Percentiles rank a stretch among this genome's conserved stretches.
Conservation (phyloP, 345 rosid species). For the Eucalyptus brandiana region DNA sequence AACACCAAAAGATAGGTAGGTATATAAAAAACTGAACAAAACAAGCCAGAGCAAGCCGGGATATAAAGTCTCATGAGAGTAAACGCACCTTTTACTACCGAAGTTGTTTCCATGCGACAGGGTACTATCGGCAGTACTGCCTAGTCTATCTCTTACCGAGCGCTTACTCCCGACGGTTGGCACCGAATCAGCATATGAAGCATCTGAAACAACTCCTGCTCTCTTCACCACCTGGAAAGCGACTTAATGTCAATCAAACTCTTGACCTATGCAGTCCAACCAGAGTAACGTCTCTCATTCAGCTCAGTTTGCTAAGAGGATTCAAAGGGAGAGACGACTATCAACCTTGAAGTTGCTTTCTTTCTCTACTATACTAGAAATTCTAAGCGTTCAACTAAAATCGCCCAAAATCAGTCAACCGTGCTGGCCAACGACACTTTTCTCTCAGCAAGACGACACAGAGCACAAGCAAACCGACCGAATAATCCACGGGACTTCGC, state of each 20-base stretch:
- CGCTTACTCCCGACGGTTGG: conserved; percentile 56
- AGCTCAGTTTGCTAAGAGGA: background rate
- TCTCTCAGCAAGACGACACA: background rate
- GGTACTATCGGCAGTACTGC: conserved; percentile 33
- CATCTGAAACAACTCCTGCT: conserved; percentile 26
- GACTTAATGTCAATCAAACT: background rate
- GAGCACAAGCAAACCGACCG: background rate
- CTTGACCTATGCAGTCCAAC: background rate
- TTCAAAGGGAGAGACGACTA: background rate
- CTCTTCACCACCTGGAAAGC: conserved; percentile 73
- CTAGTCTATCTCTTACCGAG: conserved; percentile 78
- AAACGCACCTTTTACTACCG: conserved; percentile 48
- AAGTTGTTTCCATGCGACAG: conserved; percentile 9
- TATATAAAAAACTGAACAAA: background rate
- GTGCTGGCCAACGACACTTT: background rate
- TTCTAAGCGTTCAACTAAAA: background rate
- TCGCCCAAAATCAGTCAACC: background rate
- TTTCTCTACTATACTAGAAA: background rate
- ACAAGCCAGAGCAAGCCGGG: background rate
- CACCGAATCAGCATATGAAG: conserved; percentile 11
- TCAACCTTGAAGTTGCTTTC: background rate
- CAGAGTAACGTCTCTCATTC: background rate
- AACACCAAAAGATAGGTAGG: background rate
- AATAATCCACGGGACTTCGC: background rate
- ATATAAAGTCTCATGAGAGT: background rate